A percentile compares a stretch with the other conserved stretches of the same genome.
phyloP scores from a whole-genome alignment of 768 basidiomycete species.

The Podaxis sp. region DNA sequence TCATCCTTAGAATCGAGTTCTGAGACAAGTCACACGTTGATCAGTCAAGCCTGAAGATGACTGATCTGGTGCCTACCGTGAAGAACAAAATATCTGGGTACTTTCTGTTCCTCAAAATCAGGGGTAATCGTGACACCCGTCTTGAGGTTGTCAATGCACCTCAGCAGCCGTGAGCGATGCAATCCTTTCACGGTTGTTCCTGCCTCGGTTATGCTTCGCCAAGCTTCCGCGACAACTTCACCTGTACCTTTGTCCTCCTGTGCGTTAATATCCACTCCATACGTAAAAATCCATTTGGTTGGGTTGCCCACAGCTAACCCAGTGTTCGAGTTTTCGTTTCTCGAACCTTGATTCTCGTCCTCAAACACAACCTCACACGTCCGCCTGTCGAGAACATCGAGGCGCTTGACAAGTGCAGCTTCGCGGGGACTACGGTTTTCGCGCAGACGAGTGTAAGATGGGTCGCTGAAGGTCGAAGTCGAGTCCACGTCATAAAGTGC shows the following conservation, averaged over 20 bases:
- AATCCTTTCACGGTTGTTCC: constrained; percentile 24
- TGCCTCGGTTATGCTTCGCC: not conserved
- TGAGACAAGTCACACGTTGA: not conserved
- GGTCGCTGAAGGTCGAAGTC: constrained; percentile 33
- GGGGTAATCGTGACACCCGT: constrained; percentile 23
- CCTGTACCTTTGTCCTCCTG: not conserved
- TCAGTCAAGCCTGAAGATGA: not conserved
- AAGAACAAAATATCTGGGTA: constrained; percentile 32
- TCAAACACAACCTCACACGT: constrained; percentile 26
- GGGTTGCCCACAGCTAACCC: constrained; percentile 16
- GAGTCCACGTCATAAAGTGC: constrained; percentile 48
- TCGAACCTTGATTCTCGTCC: not conserved
- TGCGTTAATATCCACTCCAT: constrained; percentile 13
- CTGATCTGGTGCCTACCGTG: constrained; percentile 29
- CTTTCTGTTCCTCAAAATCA: constrained; percentile 25
- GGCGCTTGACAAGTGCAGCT: constrained; percentile 32
- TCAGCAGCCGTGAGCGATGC: constrained; percentile 34
- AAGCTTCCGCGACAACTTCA: not conserved
- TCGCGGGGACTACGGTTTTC: constrained; percentile 41
- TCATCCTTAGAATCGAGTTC: constrained; percentile 1
- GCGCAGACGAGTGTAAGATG: constrained; percentile 40
- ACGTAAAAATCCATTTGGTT: constrained; percentile 16
- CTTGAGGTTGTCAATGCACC: constrained; percentile 36
- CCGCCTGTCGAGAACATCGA: constrained; percentile 41
- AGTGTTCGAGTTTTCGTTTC: constrained; percentile 8